A percentile compares a stretch with the other conserved stretches of the same genome.
phyloP scores from a whole-genome alignment of 176 grass and related monocot species.

The Sorghum bicolor region Sorghum_bicolor_NCBIv3 NC_012878.2:59167001-59167500 shows the following conservation, averaged over 20 bases:
- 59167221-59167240: constrained; percentile 56
- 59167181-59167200: neutral
- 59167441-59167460: neutral
- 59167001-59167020: constrained; percentile 69
- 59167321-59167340: constrained; percentile 39
- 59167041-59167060: neutral
- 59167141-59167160: neutral
- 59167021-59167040: constrained; percentile 33
- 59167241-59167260: constrained; percentile 49
- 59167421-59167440: neutral
- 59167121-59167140: neutral
- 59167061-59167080: neutral
- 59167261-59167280: neutral
- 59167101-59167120: neutral
- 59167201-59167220: constrained; percentile 43
- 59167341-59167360: constrained; percentile 75
- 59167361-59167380: constrained; percentile 53
- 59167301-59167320: constrained; percentile 38
- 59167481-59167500: constrained; percentile 2
- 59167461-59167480: neutral
- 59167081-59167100: neutral
- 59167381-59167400: constrained; percentile 65
- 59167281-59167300: neutral
- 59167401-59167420: neutral
- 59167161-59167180: neutral